A percentile compares a stretch with the other conserved stretches of the same genome.
phyloP scores from a whole-genome alignment of 345 rosid species.

The Camelina laxa region DNA sequence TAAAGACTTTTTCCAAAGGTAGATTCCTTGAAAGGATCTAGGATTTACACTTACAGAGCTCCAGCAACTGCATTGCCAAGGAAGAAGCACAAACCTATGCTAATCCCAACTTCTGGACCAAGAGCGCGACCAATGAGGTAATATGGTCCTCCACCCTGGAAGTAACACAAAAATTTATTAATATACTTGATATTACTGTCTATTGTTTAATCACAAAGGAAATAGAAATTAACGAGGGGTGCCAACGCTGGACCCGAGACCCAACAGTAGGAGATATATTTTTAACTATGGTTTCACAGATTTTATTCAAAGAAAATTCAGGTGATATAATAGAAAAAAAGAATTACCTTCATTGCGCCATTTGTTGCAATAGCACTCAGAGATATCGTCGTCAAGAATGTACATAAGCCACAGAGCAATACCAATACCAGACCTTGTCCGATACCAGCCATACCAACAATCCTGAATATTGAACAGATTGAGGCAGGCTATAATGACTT shows the following conservation, averaged over 20 bases:
- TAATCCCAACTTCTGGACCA: constrained; percentile 99
- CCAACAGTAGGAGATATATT: constrained; percentile 12
- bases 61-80: constrained; percentile 99
- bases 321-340: constrained; percentile 17
- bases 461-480: constrained; percentile 64
- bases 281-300: constrained; percentile 14
- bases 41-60: constrained; percentile 81
- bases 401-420: constrained; percentile 87
- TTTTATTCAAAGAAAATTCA: neutral
- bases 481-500: constrained; percentile 34
- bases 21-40: constrained; percentile 35
- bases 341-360: constrained; percentile 98
- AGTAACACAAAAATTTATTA: constrained; percentile 23
- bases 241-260: constrained; percentile 26
- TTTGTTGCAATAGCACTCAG: constrained; percentile 99
- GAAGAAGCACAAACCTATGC: constrained; percentile 99
- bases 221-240: constrained; percentile 14
- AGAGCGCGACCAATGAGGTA: constrained; percentile 99
- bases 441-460: constrained; percentile 99
- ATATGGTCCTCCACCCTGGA: constrained; percentile 92
- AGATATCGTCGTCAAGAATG: constrained; percentile 91
- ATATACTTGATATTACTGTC: constrained; percentile 14
- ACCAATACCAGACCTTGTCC: constrained; percentile 82
- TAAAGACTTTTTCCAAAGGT: constrained; percentile 20
- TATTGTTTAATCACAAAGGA: constrained; percentile 18